phyloP scores from a whole-genome alignment of 208 protist species.

The Acanthamoeba healyi region DNA sequence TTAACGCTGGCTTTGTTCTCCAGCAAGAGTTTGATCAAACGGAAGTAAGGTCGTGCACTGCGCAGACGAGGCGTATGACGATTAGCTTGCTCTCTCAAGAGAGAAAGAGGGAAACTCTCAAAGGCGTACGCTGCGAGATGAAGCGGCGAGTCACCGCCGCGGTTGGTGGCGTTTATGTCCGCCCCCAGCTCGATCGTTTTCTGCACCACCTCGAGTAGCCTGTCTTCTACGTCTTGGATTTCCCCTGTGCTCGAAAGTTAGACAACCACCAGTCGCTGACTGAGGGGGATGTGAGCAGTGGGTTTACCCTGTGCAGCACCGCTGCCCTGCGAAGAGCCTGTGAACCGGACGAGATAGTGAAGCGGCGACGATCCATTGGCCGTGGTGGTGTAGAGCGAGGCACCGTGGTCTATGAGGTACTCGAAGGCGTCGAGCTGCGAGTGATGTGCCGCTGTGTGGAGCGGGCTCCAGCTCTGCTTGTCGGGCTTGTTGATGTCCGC shows the following conservation, averaged over 20 bases:
- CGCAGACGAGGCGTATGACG: no score
- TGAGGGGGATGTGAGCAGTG: no score
- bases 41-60: conserved; percentile 24
- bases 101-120: not conserved
- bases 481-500: conserved; percentile 56
- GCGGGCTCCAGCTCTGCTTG: conserved; percentile 40
- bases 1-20: conserved; percentile 45
- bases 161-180: conserved; percentile 40
- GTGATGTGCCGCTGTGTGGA: conserved; percentile 8
- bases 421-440: conserved; percentile 26
- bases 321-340: not conserved
- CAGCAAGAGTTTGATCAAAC: conserved; percentile 28
- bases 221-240: not conserved
- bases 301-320: not conserved
- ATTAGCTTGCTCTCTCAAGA: not conserved
- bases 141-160: conserved; percentile 3
- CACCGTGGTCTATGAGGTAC: conserved; percentile 34
- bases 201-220: not conserved
- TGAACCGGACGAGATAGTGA: conserved; percentile 20
- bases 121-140: conserved; percentile 39
- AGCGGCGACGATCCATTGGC: conserved; percentile 7
- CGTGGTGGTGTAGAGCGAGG: conserved; percentile 32
- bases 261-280: no score
- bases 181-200: conserved; percentile 6
- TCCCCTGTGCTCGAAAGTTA: not conserved